Conservation (phyloP, 495 filamentous ascomycete species). For the Physcia stellaris region DNA sequence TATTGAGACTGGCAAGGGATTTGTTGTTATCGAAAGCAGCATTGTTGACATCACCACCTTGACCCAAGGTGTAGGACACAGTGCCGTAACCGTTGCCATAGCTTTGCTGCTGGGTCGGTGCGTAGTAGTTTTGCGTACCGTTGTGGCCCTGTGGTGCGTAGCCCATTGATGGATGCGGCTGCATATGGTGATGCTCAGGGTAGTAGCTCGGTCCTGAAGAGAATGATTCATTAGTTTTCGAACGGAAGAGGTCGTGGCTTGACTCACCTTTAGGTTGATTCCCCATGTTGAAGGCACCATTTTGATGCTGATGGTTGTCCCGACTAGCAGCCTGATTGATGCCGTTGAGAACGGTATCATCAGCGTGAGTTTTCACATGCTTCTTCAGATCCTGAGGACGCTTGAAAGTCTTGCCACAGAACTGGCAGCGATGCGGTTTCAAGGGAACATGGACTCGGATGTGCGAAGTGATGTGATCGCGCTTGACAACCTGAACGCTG, state of each 20-base stretch:
- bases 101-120: constrained; percentile 35
- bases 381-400: constrained; percentile 98
- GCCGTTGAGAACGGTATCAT: constrained; percentile 66
- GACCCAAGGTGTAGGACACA: constrained; percentile 56
- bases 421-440: constrained; percentile 97
- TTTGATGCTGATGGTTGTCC: constrained; percentile 28
- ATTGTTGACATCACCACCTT: constrained; percentile 30
- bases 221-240: background rate
- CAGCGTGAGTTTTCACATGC: constrained; percentile 99
- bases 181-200: constrained; percentile 36
- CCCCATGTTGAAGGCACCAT: constrained; percentile 33
- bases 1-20: constrained; percentile 74
- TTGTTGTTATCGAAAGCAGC: constrained; percentile 57
- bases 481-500: constrained; percentile 93
- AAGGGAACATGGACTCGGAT: constrained; percentile 96
- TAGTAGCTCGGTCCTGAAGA: too few relatives aligned
- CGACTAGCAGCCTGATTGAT: constrained; percentile 10
- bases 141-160: constrained; percentile 28
- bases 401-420: constrained; percentile 98
- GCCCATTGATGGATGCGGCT: constrained; percentile 35
- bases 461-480: constrained; percentile 98
- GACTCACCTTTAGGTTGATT: constrained; percentile 14
- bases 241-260: background rate
- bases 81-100: constrained; percentile 49
- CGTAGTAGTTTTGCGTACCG: constrained; percentile 44